Evolutionary conservation across 2,329 filamentous ascomycete species (phyloP).

Genomic region (Nemania serpens): DNA sequence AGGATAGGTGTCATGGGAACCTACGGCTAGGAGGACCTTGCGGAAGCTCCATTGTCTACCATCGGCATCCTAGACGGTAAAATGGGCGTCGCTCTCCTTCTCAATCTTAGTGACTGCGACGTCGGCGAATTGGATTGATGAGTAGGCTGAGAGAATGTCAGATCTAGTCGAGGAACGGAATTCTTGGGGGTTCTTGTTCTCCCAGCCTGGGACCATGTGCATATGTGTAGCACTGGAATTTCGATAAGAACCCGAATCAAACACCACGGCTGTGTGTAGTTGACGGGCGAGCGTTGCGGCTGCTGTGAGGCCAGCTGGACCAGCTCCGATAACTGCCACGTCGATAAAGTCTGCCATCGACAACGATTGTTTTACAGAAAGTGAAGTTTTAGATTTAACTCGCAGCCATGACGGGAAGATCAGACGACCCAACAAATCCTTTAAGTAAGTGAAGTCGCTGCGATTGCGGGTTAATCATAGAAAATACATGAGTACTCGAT

Average conservation of each 20-base stretch:
- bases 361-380: no score
- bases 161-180: slow-evolving; percentile 20
- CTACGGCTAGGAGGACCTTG: slow-evolving; percentile 31
- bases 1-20: slow-evolving; percentile 24
- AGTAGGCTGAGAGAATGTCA: slow-evolving; percentile 24
- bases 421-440: no score
- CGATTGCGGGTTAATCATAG: no score
- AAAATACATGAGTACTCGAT: no score
- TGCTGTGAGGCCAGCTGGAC: slow-evolving; percentile 32
- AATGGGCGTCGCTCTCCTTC: slow-evolving; percentile 33
- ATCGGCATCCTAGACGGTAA: slow-evolving; percentile 38
- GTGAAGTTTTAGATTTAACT: no score
- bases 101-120: slow-evolving; percentile 23
- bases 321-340: slow-evolving; percentile 32
- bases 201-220: slow-evolving; percentile 33
- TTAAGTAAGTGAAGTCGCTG: no score
- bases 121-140: slow-evolving; percentile 28
- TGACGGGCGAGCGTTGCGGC: slow-evolving; percentile 28
- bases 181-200: slow-evolving; percentile 25
- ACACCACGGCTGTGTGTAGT: slow-evolving; percentile 32
- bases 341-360: no score
- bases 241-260: slow-evolving; percentile 28
- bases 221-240: slow-evolving; percentile 25
- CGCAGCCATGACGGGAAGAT: no score
- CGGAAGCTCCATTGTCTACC: slow-evolving; percentile 26